Evolutionary conservation across 148 eudicot species (phyloP).

Genomic region (Camellia sinensis): DNA sequence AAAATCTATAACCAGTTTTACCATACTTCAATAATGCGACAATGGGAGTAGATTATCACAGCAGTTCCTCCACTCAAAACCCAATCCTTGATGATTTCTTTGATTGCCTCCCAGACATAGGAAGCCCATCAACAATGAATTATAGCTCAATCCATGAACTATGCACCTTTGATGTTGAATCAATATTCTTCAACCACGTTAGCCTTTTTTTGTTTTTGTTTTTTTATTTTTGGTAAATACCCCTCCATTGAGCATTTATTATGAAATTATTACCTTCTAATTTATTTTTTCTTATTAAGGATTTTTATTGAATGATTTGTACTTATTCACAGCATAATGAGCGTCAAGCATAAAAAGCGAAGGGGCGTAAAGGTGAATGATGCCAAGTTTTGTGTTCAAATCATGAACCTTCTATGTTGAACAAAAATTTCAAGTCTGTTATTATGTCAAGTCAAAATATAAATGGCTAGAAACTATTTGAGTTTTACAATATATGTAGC

Average conservation of each 20-base stretch:
- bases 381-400: not conserved
- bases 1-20: not conserved
- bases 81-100: conserved; percentile 8
- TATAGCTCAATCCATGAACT: not conserved
- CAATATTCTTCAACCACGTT: not conserved
- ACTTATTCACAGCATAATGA: not conserved
- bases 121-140: not conserved
- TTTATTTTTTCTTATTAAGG: too few relatives aligned
- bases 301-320: not conserved
- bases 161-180: not conserved
- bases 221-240: too few relatives aligned
- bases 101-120: conserved; percentile 9
- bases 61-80: not conserved
- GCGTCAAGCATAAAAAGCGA: not conserved
- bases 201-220: too few relatives aligned
- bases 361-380: not conserved
- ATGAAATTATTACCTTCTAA: not conserved
- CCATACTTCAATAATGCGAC: not conserved
- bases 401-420: not conserved
- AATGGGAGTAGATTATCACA: not conserved
- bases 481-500: too few relatives aligned
- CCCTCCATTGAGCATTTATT: not conserved
- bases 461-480: too few relatives aligned
- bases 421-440: not conserved
- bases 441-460: too few relatives aligned